Evolutionary conservation across 2,329 filamentous ascomycete genomes (phyloP), one percentile per base, ranked within the genome.

Genomic region (Tympanopsis confertula): DNA sequence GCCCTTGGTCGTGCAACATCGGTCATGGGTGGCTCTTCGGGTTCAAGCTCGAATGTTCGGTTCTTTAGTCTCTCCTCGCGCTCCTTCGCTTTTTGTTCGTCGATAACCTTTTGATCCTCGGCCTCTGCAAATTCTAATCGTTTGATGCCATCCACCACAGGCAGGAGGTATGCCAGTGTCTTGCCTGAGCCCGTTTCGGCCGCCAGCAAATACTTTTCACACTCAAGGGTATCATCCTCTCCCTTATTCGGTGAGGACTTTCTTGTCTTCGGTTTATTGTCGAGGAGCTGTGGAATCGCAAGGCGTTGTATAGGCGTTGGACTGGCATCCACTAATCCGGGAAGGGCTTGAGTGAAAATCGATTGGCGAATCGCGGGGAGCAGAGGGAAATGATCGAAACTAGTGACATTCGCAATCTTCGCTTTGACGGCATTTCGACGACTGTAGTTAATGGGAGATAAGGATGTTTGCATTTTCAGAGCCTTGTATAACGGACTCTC

Each of bases 101-200:
- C 39, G 10, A 13, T 18, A 7, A 7, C 7, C 30, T 33, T 33
- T 18, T 74, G 68, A 13, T 76, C 65, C 1, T 70, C 68, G 1
- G 57, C 55, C 44, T 87, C 81, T 12, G 63, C 56, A 1, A 67
- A 65, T 52, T 89, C 85, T 4, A 76, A 78, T 22, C 74, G 65
- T 62, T 98, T 98, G 49, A 98, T 59, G 5, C 85, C 83, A 58
- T 98, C 78, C 38, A 98, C 68, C 13, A 81, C 71, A 0, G 91
- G 93, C 4, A 95, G 61, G 4, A 96, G 65, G 53, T 98, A 98
- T 5, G 91, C 86, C 43, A 98, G 66, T 1, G 91, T 98, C 66
- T 98, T 98, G 42, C 91, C 91, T 1, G 91, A 96, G 12, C 91
- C 91, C 0, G 91, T 98, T 65, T 98, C 91, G 10, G 91, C 91